These are phyloP conservation scores for Trametes cubensis DNA, from an alignment of 768 basidiomycete species.

Conservation along the genomic window DNA sequence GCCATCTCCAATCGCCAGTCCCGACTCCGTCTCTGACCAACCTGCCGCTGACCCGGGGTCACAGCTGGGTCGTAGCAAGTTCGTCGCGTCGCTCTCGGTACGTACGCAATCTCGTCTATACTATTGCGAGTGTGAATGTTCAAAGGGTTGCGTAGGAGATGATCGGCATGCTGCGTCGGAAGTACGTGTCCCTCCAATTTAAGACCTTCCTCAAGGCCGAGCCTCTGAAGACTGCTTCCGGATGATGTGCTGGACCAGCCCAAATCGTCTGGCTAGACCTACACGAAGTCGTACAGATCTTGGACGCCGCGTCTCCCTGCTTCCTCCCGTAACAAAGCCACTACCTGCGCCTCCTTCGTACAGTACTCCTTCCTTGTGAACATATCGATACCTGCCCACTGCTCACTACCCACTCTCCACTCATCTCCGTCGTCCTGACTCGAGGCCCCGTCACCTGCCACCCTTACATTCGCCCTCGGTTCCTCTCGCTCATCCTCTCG, in stretches of 20 bases:
- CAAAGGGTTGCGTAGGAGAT: background rate
- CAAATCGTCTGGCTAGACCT: too few relatives aligned
- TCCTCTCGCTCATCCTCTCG: too few relatives aligned
- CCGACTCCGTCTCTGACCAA: background rate
- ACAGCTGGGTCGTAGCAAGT: constrained; percentile 10
- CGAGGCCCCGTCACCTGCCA: too few relatives aligned
- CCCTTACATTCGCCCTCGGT: too few relatives aligned
- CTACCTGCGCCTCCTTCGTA: too few relatives aligned
- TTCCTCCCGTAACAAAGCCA: too few relatives aligned
- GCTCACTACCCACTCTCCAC: too few relatives aligned
- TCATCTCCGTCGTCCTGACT: too few relatives aligned
- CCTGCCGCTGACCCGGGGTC: background rate
- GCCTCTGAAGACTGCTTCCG: background rate
- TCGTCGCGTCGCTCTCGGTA: constrained; percentile 3
- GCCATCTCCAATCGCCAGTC: background rate
- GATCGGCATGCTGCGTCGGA: background rate
- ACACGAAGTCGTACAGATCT: too few relatives aligned
- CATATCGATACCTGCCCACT: too few relatives aligned
- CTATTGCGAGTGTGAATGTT: background rate
- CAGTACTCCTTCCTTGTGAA: too few relatives aligned
- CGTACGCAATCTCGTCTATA: background rate
- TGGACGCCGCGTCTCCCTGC: too few relatives aligned
- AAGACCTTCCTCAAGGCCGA: constrained; percentile 6
- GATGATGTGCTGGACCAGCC: background rate
- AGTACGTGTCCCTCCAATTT: background rate